A percentile compares a stretch with the other conserved stretches of the same genome.
Evolutionary conservation across 495 filamentous ascomycete genomes (phyloP).

Genomic region (Penicillium verhagenii): DNA sequence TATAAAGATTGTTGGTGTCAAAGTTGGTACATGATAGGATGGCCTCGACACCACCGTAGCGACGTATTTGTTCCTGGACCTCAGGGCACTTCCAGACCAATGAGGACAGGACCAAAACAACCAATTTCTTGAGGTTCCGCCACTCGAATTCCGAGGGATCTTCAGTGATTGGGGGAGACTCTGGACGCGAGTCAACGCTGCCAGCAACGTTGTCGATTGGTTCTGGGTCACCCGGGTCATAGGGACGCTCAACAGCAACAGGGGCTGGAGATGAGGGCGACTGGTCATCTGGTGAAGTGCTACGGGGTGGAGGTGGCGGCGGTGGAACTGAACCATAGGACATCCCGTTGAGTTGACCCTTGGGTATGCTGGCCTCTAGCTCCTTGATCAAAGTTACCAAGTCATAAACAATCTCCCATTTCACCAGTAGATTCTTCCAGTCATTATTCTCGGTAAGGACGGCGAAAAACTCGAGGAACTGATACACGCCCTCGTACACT

Average conservation of each 20-base stretch:
- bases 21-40: slow-evolving; percentile 84
- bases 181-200: slow-evolving; percentile 46
- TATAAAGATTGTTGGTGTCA: slow-evolving; percentile 86
- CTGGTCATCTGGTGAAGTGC: slow-evolving; percentile 27
- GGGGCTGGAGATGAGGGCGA: slow-evolving; percentile 37
- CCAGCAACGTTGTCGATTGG: slow-evolving; percentile 39
- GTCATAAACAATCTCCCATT: slow-evolving; percentile 86
- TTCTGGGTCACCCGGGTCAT: slow-evolving; percentile 51
- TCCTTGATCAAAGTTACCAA: slow-evolving; percentile 81
- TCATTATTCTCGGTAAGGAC: slow-evolving; percentile 77
- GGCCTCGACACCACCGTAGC: slow-evolving; percentile 75
- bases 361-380: slow-evolving; percentile 79
- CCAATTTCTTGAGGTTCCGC: slow-evolving; percentile 88
- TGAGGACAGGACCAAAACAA: slow-evolving; percentile 81
- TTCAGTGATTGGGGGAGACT: slow-evolving; percentile 66
- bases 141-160: slow-evolving; percentile 88
- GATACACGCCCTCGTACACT: slow-evolving; percentile 82
- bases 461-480: slow-evolving; percentile 92
- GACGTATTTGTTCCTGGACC: slow-evolving; percentile 83
- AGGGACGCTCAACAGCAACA: slow-evolving; percentile 56
- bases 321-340: slow-evolving; percentile 32
- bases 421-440: slow-evolving; percentile 69
- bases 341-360: slow-evolving; percentile 57
- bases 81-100: slow-evolving; percentile 75
- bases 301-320: slow-evolving; percentile 26